Conservation (phyloP, 2,329 filamentous ascomycete species). For the Aspergillus amoenus region DNA sequence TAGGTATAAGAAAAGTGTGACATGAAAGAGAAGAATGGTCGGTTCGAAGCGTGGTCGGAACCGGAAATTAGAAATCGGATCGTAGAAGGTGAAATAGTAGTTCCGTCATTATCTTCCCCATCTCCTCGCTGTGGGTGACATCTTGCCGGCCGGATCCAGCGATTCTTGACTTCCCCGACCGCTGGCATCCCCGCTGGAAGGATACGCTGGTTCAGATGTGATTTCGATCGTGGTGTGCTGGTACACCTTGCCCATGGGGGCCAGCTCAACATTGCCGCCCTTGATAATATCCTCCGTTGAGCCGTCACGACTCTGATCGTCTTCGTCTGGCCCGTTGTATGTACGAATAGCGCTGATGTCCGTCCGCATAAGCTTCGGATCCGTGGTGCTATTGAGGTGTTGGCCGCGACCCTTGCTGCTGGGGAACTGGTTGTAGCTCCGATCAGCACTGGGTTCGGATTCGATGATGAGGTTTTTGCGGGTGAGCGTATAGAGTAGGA, state of each 20-base stretch:
- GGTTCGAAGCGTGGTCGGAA: background rate
- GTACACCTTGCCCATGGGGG: constrained; percentile 41
- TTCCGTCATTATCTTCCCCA: constrained; percentile 24
- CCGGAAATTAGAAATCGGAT: background rate
- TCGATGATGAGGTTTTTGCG: constrained; percentile 56
- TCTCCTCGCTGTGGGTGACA: constrained; percentile 14
- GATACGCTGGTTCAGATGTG: constrained; percentile 36
- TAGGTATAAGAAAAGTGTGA: background rate
- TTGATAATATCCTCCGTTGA: constrained; percentile 48
- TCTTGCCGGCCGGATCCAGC: constrained; percentile 4
- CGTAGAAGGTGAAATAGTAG: background rate
- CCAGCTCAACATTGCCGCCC: constrained; percentile 29
- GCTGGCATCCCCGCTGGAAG: constrained; percentile 19
- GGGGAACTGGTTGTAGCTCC: constrained; percentile 33
- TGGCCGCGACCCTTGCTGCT: constrained; percentile 29
- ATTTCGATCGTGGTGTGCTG: constrained; percentile 47
- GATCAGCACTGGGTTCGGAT: constrained; percentile 44
- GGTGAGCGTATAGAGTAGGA: constrained; percentile 58
- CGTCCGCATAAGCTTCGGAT: constrained; percentile 21
- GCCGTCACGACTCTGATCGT: constrained; percentile 36
- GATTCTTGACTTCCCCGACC: constrained; percentile 31
- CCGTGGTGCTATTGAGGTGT: constrained; percentile 33
- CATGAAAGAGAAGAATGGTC: background rate
- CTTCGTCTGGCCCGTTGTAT: constrained; percentile 15
- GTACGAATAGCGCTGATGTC: constrained; percentile 23